Base-by-base conservation (phyloP, 306 rosid species). In the Citrullus mucosospermus region DNA sequence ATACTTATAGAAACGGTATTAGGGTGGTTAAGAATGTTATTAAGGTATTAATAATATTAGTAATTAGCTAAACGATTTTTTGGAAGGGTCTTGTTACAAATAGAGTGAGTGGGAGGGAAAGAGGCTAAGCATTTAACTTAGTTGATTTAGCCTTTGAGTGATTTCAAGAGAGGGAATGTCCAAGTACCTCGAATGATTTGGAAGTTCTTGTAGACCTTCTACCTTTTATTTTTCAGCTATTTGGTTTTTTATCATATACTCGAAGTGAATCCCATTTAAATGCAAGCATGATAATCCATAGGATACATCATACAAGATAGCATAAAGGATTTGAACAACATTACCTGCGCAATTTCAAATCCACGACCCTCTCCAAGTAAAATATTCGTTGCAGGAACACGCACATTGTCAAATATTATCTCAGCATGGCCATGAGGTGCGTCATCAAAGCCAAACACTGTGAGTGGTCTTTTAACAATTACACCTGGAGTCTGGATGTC, bases 371-470 rank as follows among this genome's bases (percentile, higher is more conserved):
- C 99, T 41, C 99, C 99, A 50, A 91, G 81, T 82, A 95, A 11
- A 80, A 95, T 95, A 80, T 92, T 95, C 65, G 78, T 86, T 15
- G 87, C 93, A 9, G 97, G 93, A 80, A 92, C 98, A 50, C 75
- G 15, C 30, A 92, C 99, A 82, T 92, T 92, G 38, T 90, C 96
- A 81, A 95, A 90, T 75, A 71, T 65, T 80, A 95, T 76, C 88
- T 95, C 99, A 30, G 99, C 99, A 59, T 92, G 99, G 39, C 97
- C 99, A 78, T 92, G 99, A 82, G 99, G 99, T 70, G 97, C 99
- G 77, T 92, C 99, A 81, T 95, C 98, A 85, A 87, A 92, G 84
- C 98, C 99, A 83, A 92, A 95, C 77, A 95, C 99, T 43, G 80
- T 82, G 39, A 95, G 86, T 17, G 99, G 93, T 80, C 99, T 89